A percentile compares a stretch with the other conserved stretches of the same genome.
Evolutionary conservation across 2,329 filamentous ascomycete species (phyloP).

Genomic region (Bimuria novae-zelandiae): DNA sequence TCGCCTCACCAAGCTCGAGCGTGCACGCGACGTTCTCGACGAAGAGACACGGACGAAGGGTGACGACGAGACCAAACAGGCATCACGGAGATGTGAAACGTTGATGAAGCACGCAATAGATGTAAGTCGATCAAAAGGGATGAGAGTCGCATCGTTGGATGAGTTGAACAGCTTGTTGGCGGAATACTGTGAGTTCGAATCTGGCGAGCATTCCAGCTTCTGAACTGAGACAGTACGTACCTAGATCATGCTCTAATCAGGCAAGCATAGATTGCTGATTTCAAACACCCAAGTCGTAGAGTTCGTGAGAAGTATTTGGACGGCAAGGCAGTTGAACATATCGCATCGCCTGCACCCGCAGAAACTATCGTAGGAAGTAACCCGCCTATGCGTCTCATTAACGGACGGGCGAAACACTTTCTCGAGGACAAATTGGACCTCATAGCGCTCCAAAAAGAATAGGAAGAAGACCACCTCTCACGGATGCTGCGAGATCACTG

Average conservation of each 20-base stretch:
- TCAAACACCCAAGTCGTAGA: background rate
- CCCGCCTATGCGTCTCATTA: background rate
- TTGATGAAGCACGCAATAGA: background rate
- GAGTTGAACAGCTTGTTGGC: background rate
- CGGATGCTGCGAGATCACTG: background rate
- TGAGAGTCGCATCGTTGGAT: background rate
- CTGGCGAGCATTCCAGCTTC: background rate
- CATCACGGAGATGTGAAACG: background rate
- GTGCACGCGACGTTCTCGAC: background rate
- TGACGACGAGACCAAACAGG: background rate
- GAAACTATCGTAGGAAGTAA: too few species aligned
- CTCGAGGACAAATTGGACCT: conserved; percentile 6
- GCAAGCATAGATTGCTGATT: background rate
- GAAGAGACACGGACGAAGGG: background rate
- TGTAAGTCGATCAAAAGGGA: background rate
- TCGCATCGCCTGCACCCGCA: background rate
- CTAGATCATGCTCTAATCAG: background rate
- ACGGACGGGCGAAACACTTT: conserved; percentile 3
- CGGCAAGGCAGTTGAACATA: background rate
- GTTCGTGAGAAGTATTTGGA: background rate
- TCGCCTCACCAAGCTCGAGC: too few species aligned
- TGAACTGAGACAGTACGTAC: background rate
- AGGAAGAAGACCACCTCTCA: background rate
- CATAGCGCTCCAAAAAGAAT: background rate
- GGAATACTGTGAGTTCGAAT: conserved; percentile 1